phyloP scores from a whole-genome alignment of 257 asterid genomes.

The Solanum ossicruentum region DNA sequence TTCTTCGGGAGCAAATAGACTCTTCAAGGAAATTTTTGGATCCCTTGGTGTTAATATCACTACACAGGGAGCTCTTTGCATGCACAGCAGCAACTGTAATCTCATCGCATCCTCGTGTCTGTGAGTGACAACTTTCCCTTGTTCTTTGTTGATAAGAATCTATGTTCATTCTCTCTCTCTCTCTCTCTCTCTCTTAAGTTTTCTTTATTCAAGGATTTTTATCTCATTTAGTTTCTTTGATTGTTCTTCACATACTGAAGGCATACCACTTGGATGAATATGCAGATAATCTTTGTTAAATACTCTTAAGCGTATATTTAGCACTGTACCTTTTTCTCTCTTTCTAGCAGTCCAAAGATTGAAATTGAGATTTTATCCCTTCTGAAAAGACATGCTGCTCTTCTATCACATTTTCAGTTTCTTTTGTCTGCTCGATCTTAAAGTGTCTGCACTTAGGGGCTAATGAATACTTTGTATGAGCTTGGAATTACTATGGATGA shows the following conservation, averaged over 20 bases:
- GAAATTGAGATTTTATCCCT: background rate
- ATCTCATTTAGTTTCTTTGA: background rate
- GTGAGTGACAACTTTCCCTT: conserved; percentile 34
- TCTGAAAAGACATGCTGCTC: background rate
- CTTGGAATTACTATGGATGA: background rate
- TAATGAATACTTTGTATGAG: background rate
- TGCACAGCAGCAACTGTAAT: conserved; percentile 20
- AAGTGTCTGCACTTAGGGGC: background rate
- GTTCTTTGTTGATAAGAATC: background rate
- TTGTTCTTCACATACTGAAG: background rate
- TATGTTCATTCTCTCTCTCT: background rate
- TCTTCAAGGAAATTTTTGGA: conserved; percentile 60
- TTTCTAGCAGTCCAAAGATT: background rate
- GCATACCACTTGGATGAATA: background rate
- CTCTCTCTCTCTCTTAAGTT: background rate
- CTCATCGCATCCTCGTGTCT: conserved; percentile 40
- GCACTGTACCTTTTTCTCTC: background rate
- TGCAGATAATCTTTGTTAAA: background rate
- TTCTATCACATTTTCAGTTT: background rate
- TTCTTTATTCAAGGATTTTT: background rate
- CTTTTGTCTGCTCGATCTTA: background rate
- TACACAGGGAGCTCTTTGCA: conserved; percentile 19
- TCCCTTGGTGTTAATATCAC: conserved; percentile 14
- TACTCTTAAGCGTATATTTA: background rate
- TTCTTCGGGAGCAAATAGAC: conserved; percentile 41